Percentiles rank a stretch among this genome's conserved stretches.
These are phyloP conservation scores for Begonia peltatifolia DNA, from an alignment of 306 rosid species.

Conservation along the genomic window DNA sequence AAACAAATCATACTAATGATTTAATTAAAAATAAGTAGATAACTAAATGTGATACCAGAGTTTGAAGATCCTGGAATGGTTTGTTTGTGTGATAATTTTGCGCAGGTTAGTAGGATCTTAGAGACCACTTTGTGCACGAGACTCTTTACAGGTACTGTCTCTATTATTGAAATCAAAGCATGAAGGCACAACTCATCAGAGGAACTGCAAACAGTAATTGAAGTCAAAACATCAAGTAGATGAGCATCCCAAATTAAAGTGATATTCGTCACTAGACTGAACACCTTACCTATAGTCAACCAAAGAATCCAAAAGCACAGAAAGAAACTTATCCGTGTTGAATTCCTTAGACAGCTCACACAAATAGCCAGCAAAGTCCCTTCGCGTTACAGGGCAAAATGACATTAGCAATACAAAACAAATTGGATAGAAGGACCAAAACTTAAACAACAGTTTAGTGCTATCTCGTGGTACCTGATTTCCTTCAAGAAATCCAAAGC, in stretches of 20 bases:
- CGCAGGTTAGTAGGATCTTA: slow-evolving; percentile 48
- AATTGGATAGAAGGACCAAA: neutral
- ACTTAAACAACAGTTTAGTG: neutral
- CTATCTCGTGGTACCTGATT: slow-evolving; percentile 30
- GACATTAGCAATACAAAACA: slow-evolving; percentile 11
- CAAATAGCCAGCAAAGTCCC: slow-evolving; percentile 52
- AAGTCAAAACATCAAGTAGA: slow-evolving; percentile 12
- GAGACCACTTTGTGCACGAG: slow-evolving; percentile 41
- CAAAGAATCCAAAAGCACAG: slow-evolving; percentile 59
- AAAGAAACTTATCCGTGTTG: slow-evolving; percentile 60
- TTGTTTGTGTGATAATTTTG: slow-evolving; percentile 34
- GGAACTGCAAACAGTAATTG: slow-evolving; percentile 37
- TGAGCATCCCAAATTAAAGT: slow-evolving; percentile 2
- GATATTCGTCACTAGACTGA: neutral
- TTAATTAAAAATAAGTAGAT: slow-evolving; percentile 1
- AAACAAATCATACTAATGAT: too few species aligned
- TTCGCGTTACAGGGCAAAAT: slow-evolving; percentile 17
- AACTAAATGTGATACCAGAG: slow-evolving; percentile 28
- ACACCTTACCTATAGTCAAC: slow-evolving; percentile 63
- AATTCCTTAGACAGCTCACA: slow-evolving; percentile 51
- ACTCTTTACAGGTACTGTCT: slow-evolving; percentile 37
- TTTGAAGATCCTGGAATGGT: slow-evolving; percentile 22
- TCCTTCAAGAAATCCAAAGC: slow-evolving; percentile 53
- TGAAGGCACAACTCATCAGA: slow-evolving; percentile 41
- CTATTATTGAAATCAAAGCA: slow-evolving; percentile 55